These are phyloP conservation scores for Coemansia guatemalensis DNA, from an alignment of 192 early-diverging fungal species.

Conservation along the genomic window DNA sequence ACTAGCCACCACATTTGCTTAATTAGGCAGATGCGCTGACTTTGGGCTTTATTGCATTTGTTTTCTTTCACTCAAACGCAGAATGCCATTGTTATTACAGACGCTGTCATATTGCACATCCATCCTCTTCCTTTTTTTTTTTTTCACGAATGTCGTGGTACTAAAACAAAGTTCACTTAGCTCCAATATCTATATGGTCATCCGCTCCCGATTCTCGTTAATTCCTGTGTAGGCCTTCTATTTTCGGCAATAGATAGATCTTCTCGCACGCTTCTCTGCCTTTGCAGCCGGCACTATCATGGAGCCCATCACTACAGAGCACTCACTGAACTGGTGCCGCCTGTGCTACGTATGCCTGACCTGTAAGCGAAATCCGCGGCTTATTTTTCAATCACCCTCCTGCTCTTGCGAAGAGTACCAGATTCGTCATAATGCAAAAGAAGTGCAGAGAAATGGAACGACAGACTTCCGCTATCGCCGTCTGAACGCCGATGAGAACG, in stretches of 20 bases:
- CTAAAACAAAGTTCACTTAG: neutral
- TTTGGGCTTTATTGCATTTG: neutral
- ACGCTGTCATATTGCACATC: neutral
- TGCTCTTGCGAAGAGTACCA: conserved; percentile 25
- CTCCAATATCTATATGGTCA: neutral
- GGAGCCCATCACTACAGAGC: conserved; percentile 5
- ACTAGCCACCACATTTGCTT: neutral
- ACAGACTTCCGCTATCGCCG: conserved; percentile 46
- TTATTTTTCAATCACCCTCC: conserved; percentile 5
- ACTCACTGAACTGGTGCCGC: conserved; percentile 50
- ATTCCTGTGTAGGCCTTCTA: neutral
- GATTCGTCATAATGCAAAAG: conserved; percentile 24
- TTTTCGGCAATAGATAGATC: neutral
- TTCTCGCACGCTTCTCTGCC: neutral
- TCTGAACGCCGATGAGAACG: conserved; percentile 16
- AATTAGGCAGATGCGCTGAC: neutral
- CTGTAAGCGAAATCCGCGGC: conserved; percentile 27
- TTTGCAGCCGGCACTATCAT: neutral
- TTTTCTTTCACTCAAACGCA: neutral
- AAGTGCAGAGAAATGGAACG: conserved; percentile 25
- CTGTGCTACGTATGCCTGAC: conserved; percentile 38
- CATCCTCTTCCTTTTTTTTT: neutral
- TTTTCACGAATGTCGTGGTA: neutral
- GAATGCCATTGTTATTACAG: neutral
- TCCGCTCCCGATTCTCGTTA: neutral